Percentiles rank a stretch among this genome's conserved stretches.
Evolutionary conservation across 805 yeast species (phyloP).

Genomic region (Jamesozyma rosinii): DNA sequence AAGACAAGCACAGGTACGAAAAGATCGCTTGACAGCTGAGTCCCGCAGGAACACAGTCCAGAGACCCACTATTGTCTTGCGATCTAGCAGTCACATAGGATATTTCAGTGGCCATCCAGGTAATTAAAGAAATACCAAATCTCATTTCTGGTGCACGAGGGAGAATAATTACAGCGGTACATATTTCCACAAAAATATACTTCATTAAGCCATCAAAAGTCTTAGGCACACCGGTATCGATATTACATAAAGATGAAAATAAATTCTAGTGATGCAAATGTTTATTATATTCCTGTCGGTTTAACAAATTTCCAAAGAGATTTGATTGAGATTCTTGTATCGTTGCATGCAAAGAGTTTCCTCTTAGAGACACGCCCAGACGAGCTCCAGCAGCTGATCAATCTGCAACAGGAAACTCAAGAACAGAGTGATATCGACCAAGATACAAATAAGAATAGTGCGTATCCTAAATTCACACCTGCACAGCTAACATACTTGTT

Average conservation of each 20-base stretch:
- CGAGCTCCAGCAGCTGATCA: constrained; percentile 1
- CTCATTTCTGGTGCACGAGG: too few relatives aligned
- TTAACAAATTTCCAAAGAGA: constrained; percentile 38
- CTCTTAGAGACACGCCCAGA: constrained; percentile 12
- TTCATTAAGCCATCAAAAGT: too few relatives aligned
- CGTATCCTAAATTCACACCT: constrained; percentile 32
- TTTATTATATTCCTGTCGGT: constrained; percentile 33
- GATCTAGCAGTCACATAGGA: too few relatives aligned
- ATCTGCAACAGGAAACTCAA: constrained; percentile 7
- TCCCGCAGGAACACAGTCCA: too few relatives aligned
- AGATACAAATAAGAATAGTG: neutral
- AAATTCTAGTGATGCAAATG: neutral
- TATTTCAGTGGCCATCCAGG: too few relatives aligned
- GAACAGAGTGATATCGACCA: neutral
- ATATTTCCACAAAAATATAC: too few relatives aligned
- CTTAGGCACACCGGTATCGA: too few relatives aligned
- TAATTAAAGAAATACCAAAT: too few relatives aligned
- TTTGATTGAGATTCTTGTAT: constrained; percentile 35
- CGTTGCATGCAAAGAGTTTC: constrained; percentile 34
- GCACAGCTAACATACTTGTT: constrained; percentile 26
- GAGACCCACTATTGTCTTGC: too few relatives aligned
- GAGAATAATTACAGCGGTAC: too few relatives aligned
- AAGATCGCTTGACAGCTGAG: too few relatives aligned
- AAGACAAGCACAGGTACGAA: too few relatives aligned
- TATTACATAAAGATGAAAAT: neutral